Base-by-base conservation (phyloP, 306 rosid genomes). In the Astragalus glycyphyllos region DNA sequence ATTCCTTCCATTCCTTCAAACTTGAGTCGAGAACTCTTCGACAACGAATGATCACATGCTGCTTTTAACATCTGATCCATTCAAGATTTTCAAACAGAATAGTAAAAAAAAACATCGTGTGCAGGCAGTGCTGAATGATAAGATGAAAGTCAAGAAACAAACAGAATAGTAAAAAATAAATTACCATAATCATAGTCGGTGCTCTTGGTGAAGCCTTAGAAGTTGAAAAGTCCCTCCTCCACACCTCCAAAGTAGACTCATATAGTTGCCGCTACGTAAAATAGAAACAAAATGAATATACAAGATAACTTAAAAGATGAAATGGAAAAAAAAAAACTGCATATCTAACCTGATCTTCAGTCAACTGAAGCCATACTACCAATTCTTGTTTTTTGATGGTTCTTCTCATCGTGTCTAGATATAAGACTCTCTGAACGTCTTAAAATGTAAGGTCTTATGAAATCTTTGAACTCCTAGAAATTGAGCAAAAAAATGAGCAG, bases 161-260 rank as follows among this genome's bases (percentile, higher is more conserved):
- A 47, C 50, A 57, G 44, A 57, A 17, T 64, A 54, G 51, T 17
- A 71, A 65, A 38, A 77, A 57, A 63, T n/a, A 70, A 15, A 51
- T 82, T 90, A n/a, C 98, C 80, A 93, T 85, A 68, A 93, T 84
- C 38, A 97, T 97, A 61, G 98, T 92, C 66, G 88, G 72, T 4
- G 96, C 93, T 12, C n/a, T n/a, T n/a, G n/a, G n/a, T n/a, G 97
- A 90, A 58, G 96, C 98, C 85, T 86, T 96, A 73, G 85, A 90
- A 66, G 98, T 96, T 41, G 96, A 88, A 72, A 92, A 90, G 71
- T 86, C 98, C 79, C 90, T 73, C 78, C 90, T n/a, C n/a, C n/a
- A 92, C 79, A 90, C 88, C 50, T 62, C 86, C 70, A 93, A 69
- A 78, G 79, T 88, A 53, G 96, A 92, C 81, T 88, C 96, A 56